A percentile compares a stretch with the other conserved stretches of the same genome.
phyloP scores from a whole-genome alignment of 306 rosid genomes.

The Inga oerstediana region DNA sequence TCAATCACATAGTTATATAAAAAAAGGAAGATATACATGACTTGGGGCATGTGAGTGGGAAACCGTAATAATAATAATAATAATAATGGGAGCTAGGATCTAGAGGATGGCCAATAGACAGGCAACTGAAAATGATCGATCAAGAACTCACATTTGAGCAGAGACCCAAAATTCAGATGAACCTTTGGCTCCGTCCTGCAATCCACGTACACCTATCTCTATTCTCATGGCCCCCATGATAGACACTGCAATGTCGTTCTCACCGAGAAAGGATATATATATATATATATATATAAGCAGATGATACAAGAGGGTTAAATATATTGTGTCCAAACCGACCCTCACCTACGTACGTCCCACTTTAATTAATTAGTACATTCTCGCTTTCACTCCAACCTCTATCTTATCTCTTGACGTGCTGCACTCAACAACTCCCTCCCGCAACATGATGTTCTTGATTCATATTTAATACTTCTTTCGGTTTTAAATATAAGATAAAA shows the following conservation, averaged over 20 bases:
- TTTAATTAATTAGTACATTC: neutral
- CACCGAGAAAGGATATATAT: neutral
- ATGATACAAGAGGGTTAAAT: neutral
- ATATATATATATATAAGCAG: no score
- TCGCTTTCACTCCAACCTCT: neutral
- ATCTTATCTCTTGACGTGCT: neutral
- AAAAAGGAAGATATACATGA: neutral
- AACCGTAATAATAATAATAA: neutral
- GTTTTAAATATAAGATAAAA: no score
- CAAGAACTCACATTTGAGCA: neutral
- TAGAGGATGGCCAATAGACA: neutral
- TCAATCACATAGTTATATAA: no score
- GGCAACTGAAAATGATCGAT: conserved; percentile 8
- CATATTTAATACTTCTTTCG: fast-evolving
- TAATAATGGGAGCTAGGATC: neutral
- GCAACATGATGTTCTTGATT: neutral
- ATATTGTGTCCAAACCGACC: neutral
- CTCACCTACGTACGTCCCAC: neutral
- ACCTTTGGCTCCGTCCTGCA: neutral
- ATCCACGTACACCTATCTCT: neutral
- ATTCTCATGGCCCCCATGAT: neutral
- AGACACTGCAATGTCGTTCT: neutral
- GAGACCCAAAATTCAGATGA: neutral
- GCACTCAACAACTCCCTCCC: neutral
- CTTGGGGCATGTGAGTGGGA: neutral